Evolutionary conservation across 208 protist genomes (phyloP), one percentile per base, ranked within the genome.

Genomic region (Herpetomonas samuelpessoai): DNA sequence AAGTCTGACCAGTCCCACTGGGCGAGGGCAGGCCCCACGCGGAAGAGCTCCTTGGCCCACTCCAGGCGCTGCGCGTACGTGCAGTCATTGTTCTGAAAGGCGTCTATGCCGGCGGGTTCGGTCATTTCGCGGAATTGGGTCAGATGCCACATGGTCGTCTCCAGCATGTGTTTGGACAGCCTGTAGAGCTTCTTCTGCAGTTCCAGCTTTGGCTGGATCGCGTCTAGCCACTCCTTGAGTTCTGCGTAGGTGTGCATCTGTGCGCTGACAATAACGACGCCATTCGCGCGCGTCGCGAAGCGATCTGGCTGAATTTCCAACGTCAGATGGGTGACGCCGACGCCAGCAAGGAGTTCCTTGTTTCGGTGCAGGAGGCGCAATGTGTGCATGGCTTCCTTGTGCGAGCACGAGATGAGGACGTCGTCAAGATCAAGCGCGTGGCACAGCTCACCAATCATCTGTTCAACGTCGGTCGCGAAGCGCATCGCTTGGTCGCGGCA

Each of bases 1-100:
- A 96, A 92, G 22, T 93, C 91, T 26, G 74, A 74, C 88, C 91
- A 96, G 58, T 96, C 91, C 86, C 84, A 96, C 49, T 76, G 82
- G 0, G 91, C 79, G 22, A 96, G 74, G 2, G 79, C 73, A 22
- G 78, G 75, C 31, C 67, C 83, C 44, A 93, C 86, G 61, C 83
- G 80, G 57, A 88, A 94, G 2, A 96, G 72, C 69, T 96, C 91
- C 76, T 93, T 92, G 21, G 88, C 71, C 86, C 88, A 96, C 65
- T 76, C 71, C 21, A 95, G 68, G 14, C 91, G 78, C 71, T 96
- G 64, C n/a, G 86, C 82, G 60, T 96, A 96, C 18, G 91, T 96
- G 76, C 71, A 90, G 52, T 95, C 91, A 62, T 93, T 93, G 58
- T 82, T 77, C 24, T 77, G 57, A 35, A 92, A 96, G 9, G 78